Evolutionary conservation across 2,329 filamentous ascomycete species (phyloP), one percentile per base, ranked within the genome.

Genomic region (Colletotrichum tanaceti): DNA sequence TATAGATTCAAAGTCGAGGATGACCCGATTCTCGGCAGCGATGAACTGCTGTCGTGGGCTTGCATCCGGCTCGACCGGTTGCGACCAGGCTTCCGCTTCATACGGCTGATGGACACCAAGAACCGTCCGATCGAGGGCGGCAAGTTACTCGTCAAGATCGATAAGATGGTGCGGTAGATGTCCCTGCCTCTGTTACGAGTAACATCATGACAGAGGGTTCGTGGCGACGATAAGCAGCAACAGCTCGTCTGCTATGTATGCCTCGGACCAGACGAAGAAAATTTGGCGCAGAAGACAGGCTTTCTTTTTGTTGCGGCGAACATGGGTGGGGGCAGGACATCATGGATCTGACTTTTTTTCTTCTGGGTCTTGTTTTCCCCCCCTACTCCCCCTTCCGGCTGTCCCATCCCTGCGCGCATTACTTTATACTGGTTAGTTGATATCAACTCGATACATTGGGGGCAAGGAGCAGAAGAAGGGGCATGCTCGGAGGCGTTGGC

Each of bases 41-140:
- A 81, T 57, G 73, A 76, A 16, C 76, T 83, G 43, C 79, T 85
- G 32, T 84, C 83, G 11, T 89, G 87, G 86, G 85, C 86, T 32
- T 89, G 87, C 73, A 84, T 89, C 73, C 85, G 87, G 4, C 83
- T 89, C 14, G 87, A 89, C 76, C 85, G 87, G 46, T 81, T 89
- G 2, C 83, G 80, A 54, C 77, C 77, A 54, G 87, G 87, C 20
- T 88, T 87, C 76, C 84, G 87, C 52, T 85, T 87, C 70, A 77
- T 89, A 59, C 77, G 79, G 46, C 80, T 89, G 52, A 76, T 83
- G 71, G 82, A 87, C 65, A 76, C 77, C 24, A 78, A 80, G 32
- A 84, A 85, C 20, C 77, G 79, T 53, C 77, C 79, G 14, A 81
- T 84, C 28, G 74, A 79, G 6, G 84, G 83, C 61, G 80, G 80